Conservation (phyloP, 768 basidiomycete species). For the Boletellus ananiceps region DNA sequence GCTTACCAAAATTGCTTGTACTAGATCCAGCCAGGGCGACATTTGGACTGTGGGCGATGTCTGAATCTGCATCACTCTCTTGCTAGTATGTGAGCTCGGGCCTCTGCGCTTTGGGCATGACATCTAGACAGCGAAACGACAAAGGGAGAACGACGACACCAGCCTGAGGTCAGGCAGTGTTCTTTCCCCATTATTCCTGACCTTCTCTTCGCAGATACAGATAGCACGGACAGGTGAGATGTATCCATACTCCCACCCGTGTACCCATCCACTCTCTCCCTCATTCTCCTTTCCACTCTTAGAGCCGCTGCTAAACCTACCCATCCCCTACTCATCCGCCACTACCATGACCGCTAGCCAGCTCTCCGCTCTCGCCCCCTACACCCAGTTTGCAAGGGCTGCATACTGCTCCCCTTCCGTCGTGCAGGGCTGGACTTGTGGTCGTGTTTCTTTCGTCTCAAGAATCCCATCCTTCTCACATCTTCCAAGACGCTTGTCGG, state of each 20-base stretch:
- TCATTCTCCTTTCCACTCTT: constrained; percentile 5
- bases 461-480: not conserved
- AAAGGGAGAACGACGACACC: not conserved
- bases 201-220: not conserved
- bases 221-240: not conserved
- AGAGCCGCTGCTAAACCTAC: constrained; percentile 3
- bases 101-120: constrained; percentile 58
- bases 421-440: constrained; percentile 41
- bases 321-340: constrained; percentile 5
- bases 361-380: constrained; percentile 41
- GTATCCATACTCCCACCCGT: not conserved
- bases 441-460: constrained; percentile 26
- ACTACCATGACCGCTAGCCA: constrained; percentile 26
- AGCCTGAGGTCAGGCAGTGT: not conserved
- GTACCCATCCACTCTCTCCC: not conserved
- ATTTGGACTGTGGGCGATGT: no score
- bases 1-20: constrained; percentile 12
- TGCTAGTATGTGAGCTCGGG: constrained; percentile 46
- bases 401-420: constrained; percentile 45
- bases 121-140: not conserved
- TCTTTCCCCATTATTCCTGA: not conserved
- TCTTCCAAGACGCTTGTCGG: constrained; percentile 28
- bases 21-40: constrained; percentile 60
- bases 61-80: constrained; percentile 26
- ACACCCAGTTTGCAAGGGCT: constrained; percentile 50